Conservation (phyloP, 805 yeast genomes). For the Phaffomyces antillensis region DNA sequence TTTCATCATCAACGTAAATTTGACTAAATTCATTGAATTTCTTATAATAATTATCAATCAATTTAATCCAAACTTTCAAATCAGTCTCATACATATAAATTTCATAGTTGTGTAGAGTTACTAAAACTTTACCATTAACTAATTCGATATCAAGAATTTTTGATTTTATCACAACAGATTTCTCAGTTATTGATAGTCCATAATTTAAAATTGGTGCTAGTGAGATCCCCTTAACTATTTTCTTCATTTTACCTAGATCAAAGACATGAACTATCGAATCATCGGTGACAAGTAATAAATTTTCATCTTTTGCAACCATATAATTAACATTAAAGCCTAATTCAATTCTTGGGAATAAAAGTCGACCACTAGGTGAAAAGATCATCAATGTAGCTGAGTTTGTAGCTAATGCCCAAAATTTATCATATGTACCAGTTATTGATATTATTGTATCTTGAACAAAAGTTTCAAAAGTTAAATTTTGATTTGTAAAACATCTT, state of each 20-base stretch:
- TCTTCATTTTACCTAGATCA: conserved; percentile 33
- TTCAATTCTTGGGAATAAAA: conserved; percentile 41
- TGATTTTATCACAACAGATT: conserved; percentile 16
- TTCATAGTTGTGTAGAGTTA: conserved; percentile 31
- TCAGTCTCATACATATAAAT: conserved; percentile 36
- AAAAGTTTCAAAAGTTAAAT: conserved; percentile 34
- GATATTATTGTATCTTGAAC: conserved; percentile 31
- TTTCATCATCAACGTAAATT: conserved; percentile 12
- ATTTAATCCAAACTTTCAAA: conserved; percentile 40
- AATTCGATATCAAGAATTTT: conserved; percentile 29
- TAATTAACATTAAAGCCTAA: conserved; percentile 40
- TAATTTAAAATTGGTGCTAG: conserved; percentile 47
- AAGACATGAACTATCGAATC: conserved; percentile 46
- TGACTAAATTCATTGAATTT: conserved; percentile 11
- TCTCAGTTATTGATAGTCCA: conserved; percentile 16
- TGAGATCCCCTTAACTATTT: conserved; percentile 37
- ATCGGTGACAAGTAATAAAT: conserved; percentile 39
- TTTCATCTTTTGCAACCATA: conserved; percentile 28
- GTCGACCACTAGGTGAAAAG: conserved; percentile 38
- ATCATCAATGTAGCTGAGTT: conserved; percentile 50
- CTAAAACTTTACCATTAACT: conserved; percentile 32
- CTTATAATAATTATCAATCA: conserved; percentile 29
- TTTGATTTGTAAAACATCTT: conserved; percentile 29
- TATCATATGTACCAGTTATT: conserved; percentile 33
- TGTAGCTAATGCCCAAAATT: conserved; percentile 48